These are phyloP conservation scores for Rheum nobile DNA, from an alignment of 148 eudicot species.

Conservation along the genomic window DNA sequence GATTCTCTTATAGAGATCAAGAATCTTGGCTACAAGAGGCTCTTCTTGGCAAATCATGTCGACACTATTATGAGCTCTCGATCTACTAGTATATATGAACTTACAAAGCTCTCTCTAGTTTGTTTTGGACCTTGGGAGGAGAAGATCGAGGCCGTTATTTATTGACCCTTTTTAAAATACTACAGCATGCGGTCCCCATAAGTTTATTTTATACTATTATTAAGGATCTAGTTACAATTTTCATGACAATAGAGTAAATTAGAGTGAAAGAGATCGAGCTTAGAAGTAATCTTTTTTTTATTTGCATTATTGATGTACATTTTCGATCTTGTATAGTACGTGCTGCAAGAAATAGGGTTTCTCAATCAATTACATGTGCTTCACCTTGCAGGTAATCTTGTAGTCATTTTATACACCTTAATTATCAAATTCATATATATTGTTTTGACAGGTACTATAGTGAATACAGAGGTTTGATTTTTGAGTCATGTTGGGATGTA, in stretches of 20 bases:
- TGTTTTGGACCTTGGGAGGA: constrained; percentile 18
- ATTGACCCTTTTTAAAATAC: constrained; percentile 16
- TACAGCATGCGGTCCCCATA: not conserved
- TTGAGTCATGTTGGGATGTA: not conserved
- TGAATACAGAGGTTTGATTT: not conserved
- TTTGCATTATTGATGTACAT: not conserved
- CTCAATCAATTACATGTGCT: not conserved
- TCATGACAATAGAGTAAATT: not conserved
- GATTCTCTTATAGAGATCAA: constrained; percentile 24
- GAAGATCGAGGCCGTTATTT: constrained; percentile 23
- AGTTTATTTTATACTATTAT: not conserved
- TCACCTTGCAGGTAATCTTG: not conserved
- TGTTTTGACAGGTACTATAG: not conserved
- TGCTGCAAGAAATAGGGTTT: not conserved
- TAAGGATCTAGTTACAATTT: not conserved
- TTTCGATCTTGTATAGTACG: no score
- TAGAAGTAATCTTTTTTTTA: not conserved
- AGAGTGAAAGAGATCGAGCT: not conserved
- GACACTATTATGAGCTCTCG: constrained; percentile 20
- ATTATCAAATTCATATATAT: not conserved
- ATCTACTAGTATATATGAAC: no score
- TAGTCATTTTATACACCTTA: not conserved
- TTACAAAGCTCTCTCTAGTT: constrained; percentile 10
- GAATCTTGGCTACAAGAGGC: constrained; percentile 27
- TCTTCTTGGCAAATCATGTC: constrained; percentile 33